A percentile compares a stretch with the other conserved stretches of the same genome.
phyloP scores from a whole-genome alignment of 129 eudicot genomes.

The Gnaphalium uliginosum region DNA sequence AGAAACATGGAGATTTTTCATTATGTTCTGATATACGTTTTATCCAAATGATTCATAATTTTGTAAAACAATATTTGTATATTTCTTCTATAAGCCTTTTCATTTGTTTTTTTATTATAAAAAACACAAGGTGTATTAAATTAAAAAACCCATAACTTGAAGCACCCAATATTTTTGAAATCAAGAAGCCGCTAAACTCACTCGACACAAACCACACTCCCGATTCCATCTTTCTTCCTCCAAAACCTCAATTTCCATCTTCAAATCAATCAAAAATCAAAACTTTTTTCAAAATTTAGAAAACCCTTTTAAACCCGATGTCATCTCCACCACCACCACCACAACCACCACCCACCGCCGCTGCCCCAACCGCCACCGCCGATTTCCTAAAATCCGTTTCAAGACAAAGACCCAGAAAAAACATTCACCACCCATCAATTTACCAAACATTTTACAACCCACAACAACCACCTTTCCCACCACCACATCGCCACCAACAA shows the following conservation, averaged over 20 bases:
- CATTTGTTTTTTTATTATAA: too few species aligned
- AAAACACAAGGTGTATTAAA: too few species aligned
- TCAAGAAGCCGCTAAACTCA: background rate
- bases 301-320: background rate
- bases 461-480: conserved; percentile 32
- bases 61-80: too few species aligned
- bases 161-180: background rate
- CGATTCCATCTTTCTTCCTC: background rate
- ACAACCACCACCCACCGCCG: conserved; percentile 24
- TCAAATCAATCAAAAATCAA: background rate
- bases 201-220: background rate
- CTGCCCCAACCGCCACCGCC: conserved; percentile 25
- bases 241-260: background rate
- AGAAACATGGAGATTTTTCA: too few species aligned
- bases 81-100: too few species aligned
- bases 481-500: conserved; percentile 27
- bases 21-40: too few species aligned
- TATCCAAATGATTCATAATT: too few species aligned
- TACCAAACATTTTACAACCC: conserved; percentile 37
- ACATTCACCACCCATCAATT: conserved; percentile 33
- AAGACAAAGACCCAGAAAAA: conserved; percentile 31
- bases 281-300: background rate
- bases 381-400: conserved; percentile 34
- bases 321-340: conserved; percentile 25
- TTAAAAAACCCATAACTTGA: background rate